Percentiles rank a stretch among this genome's conserved stretches.
Conservation (phyloP, 208 protist species). For the Borovskyia barvae region DNA sequence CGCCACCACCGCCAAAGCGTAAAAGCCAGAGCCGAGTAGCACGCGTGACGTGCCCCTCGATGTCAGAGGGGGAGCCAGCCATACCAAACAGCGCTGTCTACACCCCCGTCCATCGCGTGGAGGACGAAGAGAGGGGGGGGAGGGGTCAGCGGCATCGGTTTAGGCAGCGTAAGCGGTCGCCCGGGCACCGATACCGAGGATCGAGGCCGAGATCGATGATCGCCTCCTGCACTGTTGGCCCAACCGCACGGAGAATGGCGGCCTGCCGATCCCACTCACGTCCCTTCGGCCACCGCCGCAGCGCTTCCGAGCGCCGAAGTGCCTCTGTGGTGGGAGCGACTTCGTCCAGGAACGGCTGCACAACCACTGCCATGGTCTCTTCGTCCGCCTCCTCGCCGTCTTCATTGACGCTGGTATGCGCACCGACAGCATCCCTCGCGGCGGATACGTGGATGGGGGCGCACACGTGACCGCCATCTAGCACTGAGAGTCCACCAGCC, state of each 20-base stretch:
- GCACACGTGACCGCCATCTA: slow-evolving; percentile 38
- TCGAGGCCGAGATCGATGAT: slow-evolving; percentile 65
- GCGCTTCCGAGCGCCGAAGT: slow-evolving; percentile 2
- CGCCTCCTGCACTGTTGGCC: slow-evolving; percentile 67
- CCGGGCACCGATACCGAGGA: slow-evolving; percentile 65
- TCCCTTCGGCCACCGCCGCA: slow-evolving; percentile 44
- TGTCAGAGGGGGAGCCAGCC: too few relatives aligned
- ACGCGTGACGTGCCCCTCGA: too few relatives aligned
- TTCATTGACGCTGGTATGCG: background rate
- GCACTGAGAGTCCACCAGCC: slow-evolving; percentile 15
- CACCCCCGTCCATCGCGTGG: too few relatives aligned
- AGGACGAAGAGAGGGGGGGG: too few relatives aligned
- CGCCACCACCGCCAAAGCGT: too few relatives aligned
- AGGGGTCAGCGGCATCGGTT: background rate
- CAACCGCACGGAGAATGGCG: slow-evolving; percentile 53
- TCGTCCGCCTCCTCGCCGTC: background rate
- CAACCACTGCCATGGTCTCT: slow-evolving; percentile 38
- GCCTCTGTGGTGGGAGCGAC: slow-evolving; percentile 13
- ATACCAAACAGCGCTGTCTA: too few relatives aligned
- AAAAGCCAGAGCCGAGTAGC: too few relatives aligned
- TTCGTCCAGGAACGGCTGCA: slow-evolving; percentile 42
- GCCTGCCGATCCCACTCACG: slow-evolving; percentile 81
- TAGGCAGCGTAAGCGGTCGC: slow-evolving; percentile 39
- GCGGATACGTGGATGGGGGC: slow-evolving; percentile 21
- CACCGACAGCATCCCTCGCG: background rate